phyloP scores from a whole-genome alignment of 352 stramenopile species.

The Globisporangium cederbergense region DNA sequence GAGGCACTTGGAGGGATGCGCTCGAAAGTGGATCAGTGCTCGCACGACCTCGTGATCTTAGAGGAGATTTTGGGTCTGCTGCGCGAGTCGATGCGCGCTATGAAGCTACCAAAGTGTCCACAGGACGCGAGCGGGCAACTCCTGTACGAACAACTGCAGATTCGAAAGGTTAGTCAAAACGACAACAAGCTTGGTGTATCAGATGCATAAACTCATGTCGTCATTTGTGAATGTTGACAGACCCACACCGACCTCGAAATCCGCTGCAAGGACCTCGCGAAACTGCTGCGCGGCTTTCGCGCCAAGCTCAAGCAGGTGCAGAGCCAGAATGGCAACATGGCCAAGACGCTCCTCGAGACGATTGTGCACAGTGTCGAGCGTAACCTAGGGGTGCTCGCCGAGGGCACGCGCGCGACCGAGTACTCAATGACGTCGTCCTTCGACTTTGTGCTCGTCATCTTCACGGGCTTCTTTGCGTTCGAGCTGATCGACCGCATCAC shows the following conservation, averaged over 20 bases:
- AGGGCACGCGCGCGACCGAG: constrained; percentile 63
- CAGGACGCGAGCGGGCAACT: constrained; percentile 82
- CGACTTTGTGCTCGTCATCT: constrained; percentile 90
- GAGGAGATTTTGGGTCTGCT: constrained; percentile 96
- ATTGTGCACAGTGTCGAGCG: constrained; percentile 59
- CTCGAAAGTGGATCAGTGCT: constrained; percentile 88
- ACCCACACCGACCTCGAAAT: constrained; percentile 83
- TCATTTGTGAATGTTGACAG: constrained; percentile 12
- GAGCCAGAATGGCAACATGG: constrained; percentile 73
- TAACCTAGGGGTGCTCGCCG: constrained; percentile 56
- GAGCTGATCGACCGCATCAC: constrained; percentile 95
- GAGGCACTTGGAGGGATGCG: constrained; percentile 88
- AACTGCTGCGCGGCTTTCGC: constrained; percentile 87
- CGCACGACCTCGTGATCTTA: constrained; percentile 93
- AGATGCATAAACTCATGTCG: constrained; percentile 16
- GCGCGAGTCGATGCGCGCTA: constrained; percentile 90
- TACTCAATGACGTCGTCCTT: constrained; percentile 63
- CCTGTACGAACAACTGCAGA: constrained; percentile 93
- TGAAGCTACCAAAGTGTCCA: constrained; percentile 89
- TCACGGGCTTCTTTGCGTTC: constrained; percentile 91
- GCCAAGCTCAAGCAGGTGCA: constrained; percentile 89
- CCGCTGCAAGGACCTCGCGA: constrained; percentile 92
- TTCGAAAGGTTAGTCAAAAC: constrained; percentile 43
- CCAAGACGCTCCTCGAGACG: constrained; percentile 66
- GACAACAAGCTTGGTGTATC: background rate